Percentiles rank a stretch among this genome's conserved stretches.
These are phyloP conservation scores for Primulina eburnea DNA, from an alignment of 257 asterid genomes.

Conservation along the genomic window DNA sequence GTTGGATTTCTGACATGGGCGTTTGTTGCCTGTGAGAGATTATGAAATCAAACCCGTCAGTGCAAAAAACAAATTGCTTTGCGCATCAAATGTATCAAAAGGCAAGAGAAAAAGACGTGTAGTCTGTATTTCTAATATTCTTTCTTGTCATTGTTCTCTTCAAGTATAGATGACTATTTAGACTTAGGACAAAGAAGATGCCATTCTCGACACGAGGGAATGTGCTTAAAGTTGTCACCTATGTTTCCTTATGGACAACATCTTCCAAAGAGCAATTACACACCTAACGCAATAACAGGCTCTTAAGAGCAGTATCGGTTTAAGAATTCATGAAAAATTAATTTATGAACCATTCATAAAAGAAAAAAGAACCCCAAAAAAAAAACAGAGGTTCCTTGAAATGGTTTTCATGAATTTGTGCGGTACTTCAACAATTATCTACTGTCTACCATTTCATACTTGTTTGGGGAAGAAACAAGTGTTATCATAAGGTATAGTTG, in stretches of 20 bases:
- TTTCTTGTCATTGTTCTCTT: too few species aligned
- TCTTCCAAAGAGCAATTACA: not conserved
- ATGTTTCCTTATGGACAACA: not conserved
- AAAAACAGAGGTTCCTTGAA: not conserved
- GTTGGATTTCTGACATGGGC: constrained; percentile 15
- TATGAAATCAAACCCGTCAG: not conserved
- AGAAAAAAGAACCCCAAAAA: not conserved
- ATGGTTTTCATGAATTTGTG: not conserved
- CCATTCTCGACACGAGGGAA: too few species aligned
- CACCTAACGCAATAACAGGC: not conserved
- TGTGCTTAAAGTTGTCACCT: too few species aligned
- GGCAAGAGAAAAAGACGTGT: too few species aligned
- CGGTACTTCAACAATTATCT: not conserved
- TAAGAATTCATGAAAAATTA: not conserved
- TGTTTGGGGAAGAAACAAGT: not conserved
- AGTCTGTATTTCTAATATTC: not conserved
- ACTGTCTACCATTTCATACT: not conserved
- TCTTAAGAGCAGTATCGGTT: not conserved
- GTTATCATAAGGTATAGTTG: not conserved
- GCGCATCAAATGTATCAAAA: not conserved
- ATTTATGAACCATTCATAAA: not conserved
- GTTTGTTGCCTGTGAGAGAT: not conserved
- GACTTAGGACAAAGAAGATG: too few species aligned
- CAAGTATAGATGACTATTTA: too few species aligned
- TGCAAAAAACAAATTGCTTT: not conserved